A percentile compares a stretch with the other conserved stretches of the same genome.
Evolutionary conservation across 2,329 filamentous ascomycete genomes (phyloP).

Genomic region (Trichoderma semiorbis): DNA sequence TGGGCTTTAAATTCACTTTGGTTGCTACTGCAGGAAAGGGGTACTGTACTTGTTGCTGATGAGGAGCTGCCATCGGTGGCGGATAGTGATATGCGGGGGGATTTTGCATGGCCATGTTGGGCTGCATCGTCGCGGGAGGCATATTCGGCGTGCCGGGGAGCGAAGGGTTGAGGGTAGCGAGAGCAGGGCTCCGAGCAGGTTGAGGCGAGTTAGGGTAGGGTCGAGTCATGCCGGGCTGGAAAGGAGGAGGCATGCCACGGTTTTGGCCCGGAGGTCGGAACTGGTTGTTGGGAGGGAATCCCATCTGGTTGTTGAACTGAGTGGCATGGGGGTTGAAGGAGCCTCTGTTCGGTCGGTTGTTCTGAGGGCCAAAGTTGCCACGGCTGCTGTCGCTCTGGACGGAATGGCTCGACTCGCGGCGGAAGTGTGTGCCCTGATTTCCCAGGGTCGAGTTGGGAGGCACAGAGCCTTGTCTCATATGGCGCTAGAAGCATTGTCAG

Average conservation of each 20-base stretch:
- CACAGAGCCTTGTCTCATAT: slow-evolving; percentile 65
- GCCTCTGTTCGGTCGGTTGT: slow-evolving; percentile 47
- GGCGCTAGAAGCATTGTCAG: slow-evolving; percentile 46
- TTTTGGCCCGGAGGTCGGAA: slow-evolving; percentile 45
- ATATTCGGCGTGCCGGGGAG: slow-evolving; percentile 69
- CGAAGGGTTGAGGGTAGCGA: slow-evolving; percentile 61
- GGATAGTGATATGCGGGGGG: slow-evolving; percentile 60
- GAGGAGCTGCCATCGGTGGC: slow-evolving; percentile 55
- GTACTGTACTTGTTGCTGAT: slow-evolving; percentile 56
- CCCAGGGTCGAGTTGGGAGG: slow-evolving; percentile 60
- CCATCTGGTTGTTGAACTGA: slow-evolving; percentile 46
- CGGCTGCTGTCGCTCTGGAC: slow-evolving; percentile 57
- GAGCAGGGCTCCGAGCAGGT: slow-evolving; percentile 62
- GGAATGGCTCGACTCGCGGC: slow-evolving; percentile 83
- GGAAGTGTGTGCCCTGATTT: slow-evolving; percentile 67
- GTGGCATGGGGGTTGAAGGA: slow-evolving; percentile 43
- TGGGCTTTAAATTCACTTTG: slow-evolving; percentile 38
- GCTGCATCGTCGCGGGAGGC: slow-evolving; percentile 54
- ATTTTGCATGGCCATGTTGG: slow-evolving; percentile 60
- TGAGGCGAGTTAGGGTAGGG: slow-evolving; percentile 60
- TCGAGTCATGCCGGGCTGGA: slow-evolving; percentile 38
- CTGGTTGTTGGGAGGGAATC: slow-evolving; percentile 43
- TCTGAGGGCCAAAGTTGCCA: slow-evolving; percentile 49
- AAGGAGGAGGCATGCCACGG: slow-evolving; percentile 50
- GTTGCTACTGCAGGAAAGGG: slow-evolving; percentile 37